phyloP scores from a whole-genome alignment of 768 basidiomycete species.

The Filobasidium floriforme region DNA sequence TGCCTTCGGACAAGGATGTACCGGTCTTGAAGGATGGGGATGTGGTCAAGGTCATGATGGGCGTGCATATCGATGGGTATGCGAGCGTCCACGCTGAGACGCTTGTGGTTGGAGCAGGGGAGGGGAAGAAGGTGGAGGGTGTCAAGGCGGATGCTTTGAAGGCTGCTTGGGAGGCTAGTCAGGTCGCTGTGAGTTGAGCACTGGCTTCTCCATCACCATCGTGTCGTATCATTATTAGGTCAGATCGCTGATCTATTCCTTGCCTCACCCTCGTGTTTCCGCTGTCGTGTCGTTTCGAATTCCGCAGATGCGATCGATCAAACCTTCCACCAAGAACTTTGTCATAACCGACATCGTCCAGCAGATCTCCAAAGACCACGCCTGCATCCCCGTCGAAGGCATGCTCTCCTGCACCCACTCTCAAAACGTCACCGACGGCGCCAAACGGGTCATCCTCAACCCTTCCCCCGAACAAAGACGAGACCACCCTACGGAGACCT shows the following conservation, averaged over 20 bases:
- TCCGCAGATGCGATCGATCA: constrained; percentile 64
- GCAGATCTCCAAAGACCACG: constrained; percentile 57
- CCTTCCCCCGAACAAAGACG: constrained; percentile 74
- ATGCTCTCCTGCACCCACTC: constrained; percentile 92
- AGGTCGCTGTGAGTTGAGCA: constrained; percentile 59
- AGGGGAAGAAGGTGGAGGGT: constrained; percentile 68
- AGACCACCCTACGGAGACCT: constrained; percentile 74
- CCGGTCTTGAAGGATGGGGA: constrained; percentile 57
- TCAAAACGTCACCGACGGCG: constrained; percentile 91
- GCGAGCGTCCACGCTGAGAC: constrained; percentile 91
- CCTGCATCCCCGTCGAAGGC: constrained; percentile 91
- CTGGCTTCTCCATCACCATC: too few relatives aligned
- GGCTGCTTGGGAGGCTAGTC: constrained; percentile 88
- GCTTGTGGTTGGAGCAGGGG: constrained; percentile 72
- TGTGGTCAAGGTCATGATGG: constrained; percentile 91
- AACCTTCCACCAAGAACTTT: constrained; percentile 93
- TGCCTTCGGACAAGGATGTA: constrained; percentile 58
- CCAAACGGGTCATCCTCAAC: constrained; percentile 89
- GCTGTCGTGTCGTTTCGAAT: too few relatives aligned
- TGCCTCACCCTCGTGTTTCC: too few relatives aligned
- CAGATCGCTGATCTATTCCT: too few relatives aligned
- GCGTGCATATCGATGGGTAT: constrained; percentile 96
- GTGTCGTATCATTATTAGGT: too few relatives aligned
- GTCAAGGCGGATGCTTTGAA: constrained; percentile 82
- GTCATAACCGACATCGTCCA: constrained; percentile 77